Evolutionary conservation across 257 asterid genomes (phyloP), one percentile per base, ranked within the genome.

Genomic region (Verbena officinalis): DNA sequence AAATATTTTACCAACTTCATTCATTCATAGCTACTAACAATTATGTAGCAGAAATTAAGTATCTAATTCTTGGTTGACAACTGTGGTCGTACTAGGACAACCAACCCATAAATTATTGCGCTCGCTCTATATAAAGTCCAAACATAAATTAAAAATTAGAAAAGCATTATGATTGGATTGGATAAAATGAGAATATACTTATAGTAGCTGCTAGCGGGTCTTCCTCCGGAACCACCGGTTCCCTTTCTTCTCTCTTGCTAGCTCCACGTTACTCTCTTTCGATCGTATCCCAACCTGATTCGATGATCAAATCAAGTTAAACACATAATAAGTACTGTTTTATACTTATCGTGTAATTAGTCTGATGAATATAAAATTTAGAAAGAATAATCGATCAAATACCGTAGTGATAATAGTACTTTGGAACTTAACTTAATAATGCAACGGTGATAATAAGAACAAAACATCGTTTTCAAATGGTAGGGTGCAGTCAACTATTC

Each of bases 381-480:
- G n/a, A n/a, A n/a, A n/a, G n/a, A n/a, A n/a, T n/a, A n/a, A n/a
- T n/a, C n/a, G n/a, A n/a, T n/a, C n/a, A n/a, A n/a, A n/a, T n/a
- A n/a, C n/a, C n/a, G n/a, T n/a, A n/a, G n/a, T n/a, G n/a, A n/a
- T n/a, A n/a, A n/a, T n/a, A n/a, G n/a, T n/a, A n/a, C n/a, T n/a
- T n/a, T n/a, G n/a, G n/a, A n/a, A n/a, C n/a, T n/a, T n/a, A n/a
- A 42, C 50, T 21, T 63, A 65, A 76, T 71, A 76, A 65, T 73
- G 74, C 67, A 70, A 20, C 33, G 5, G 4, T 27, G 33, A 27
- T 27, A 78, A 70, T 38, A 73, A 59, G 44, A 67, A 68, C 72
- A 71, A 71, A 72, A 69, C 55, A 55, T 79, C 76, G 70, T 64
- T 75, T 64, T 79, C 74, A 20, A n/a, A 24, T n/a, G 63, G 55